Evolutionary conservation across 495 filamentous ascomycete species (phyloP).

Genomic region (Extremus antarcticus): DNA sequence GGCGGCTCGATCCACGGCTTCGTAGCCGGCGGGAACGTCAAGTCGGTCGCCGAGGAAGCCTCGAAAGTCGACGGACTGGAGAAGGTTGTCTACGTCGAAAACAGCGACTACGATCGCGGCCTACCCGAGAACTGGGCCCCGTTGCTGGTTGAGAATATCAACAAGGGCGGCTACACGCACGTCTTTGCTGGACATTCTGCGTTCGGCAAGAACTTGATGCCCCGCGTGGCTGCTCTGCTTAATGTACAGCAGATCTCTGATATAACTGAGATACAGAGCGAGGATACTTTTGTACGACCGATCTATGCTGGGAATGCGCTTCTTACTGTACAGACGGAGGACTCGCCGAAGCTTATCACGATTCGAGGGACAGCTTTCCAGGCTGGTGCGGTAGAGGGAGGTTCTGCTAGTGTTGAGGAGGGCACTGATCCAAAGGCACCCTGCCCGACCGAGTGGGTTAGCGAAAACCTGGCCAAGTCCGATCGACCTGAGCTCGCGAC

Average conservation of each 20-base stretch:
- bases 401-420: conserved; percentile 49
- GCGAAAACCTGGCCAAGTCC: conserved; percentile 82
- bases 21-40: conserved; percentile 71
- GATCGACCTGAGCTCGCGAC: conserved; percentile 93
- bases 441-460: conserved; percentile 73
- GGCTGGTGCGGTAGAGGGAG: conserved; percentile 42
- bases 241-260: conserved; percentile 91
- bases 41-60: conserved; percentile 71
- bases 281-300: conserved; percentile 91
- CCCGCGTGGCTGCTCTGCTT: conserved; percentile 87
- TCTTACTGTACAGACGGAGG: conserved; percentile 85
- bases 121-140: conserved; percentile 93
- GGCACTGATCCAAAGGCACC: conserved; percentile 64
- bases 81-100: conserved; percentile 83
- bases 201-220: conserved; percentile 91
- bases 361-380: conserved; percentile 86
- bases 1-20: conserved; percentile 80
- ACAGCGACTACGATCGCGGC: conserved; percentile 83
- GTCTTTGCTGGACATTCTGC: conserved; percentile 84
- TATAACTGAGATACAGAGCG: conserved; percentile 72
- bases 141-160: conserved; percentile 87
- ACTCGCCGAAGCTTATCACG: conserved; percentile 78
- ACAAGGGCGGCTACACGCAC: conserved; percentile 85
- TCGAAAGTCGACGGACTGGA: conserved; percentile 82
- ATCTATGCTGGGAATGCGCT: conserved; percentile 98